Evolutionary conservation across 116 monocot species (phyloP), one percentile per base, ranked within the genome.

Genomic region (Iris pallida): DNA sequence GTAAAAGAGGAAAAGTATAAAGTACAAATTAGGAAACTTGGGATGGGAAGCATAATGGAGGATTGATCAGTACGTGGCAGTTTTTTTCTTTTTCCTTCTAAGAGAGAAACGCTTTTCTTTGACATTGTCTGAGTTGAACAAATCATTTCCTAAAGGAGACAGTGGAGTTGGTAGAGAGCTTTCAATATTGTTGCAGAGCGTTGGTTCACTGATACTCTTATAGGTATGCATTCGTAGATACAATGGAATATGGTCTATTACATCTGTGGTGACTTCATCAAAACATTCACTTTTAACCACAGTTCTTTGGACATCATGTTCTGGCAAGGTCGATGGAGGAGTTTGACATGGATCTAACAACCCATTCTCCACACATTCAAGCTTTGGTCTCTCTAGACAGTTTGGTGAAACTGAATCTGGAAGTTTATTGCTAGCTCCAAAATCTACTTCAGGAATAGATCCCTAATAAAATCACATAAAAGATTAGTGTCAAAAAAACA

Each of bases 21-120:
- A 44, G 12, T 8, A 60, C 10, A 71, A 53, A 55, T 18, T 47
- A 61, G 20, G 53, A 16, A 59, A 43, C 7, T 16, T 61, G 19
- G 67, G 53, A 42, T 49, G 6, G 44, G 14, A 42, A 44, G 67
- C 18, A 54, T 53, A 42, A 67, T n/a, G 9, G 16, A 43, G 13
- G 13, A 51, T 8, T 49, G 2, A 52, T 63, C 53, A 53, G 61
- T 80, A 97, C 97, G 90, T 97, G 46, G 90, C 85, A 61, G 93
- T 92, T 68, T 70, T 92, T 76, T 84, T 89, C 67, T 77, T 76
- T 78, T 80, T 92, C 71, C 76, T 82, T 74, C 71, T 80, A 70
- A 56, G 65, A n/a, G 74, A 73, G 51, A 60, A 72, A n/a, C 45
- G 52, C 12, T 30, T 61, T 63, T 68, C 15, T 81, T 75, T 72